Evolutionary conservation across 2,329 filamentous ascomycete species (phyloP), one percentile per base, ranked within the genome.

Genomic region (Clarireedia sp.): DNA sequence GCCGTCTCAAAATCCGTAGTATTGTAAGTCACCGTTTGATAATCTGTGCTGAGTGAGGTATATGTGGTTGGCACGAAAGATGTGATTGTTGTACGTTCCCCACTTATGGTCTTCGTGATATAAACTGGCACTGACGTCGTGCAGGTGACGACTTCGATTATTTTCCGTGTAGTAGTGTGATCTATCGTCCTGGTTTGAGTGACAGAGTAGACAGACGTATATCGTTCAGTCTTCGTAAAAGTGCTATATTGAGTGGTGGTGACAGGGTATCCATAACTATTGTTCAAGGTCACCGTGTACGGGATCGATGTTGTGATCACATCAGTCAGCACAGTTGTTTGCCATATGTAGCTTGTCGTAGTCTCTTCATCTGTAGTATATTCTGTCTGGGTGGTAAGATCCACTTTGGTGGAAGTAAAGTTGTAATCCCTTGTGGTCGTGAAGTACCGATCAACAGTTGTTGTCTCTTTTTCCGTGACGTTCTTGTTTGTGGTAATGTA

Each of bases 221-320:
- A 60, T 44, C 56, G 54, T 33, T 62, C 57, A 6, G 47, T 54
- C n/a, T 58, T 55, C 3, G 56, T 62, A 17, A 51, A 52, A 7
- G 58, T 62, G n/a, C 55, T 60, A 52, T 57, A 63, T 36, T 45
- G 38, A 10, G 57, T 63, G 3, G 54, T 54, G 2, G 57, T 61
- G 10, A 60, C 51, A 8, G 59, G 54, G 37, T 62, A 60, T 51
- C 60, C 60, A 46, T 61, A 58, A 14, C 46, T 52, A 23, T 60
- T 55, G 5, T 51, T 62, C n/a, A 53, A 52, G 12, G 60, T 63
- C 1, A 57, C 51, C 23, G 60, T 57, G 41, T 57, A 59, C 24
- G 57, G 60, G 21, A 54, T 56, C 16, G 60, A 62, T 41, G 56
- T 60, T 1, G 59, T 61, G 12, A 60, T 50, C 17, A 54, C 46